Percentiles rank a stretch among this genome's conserved stretches.
phyloP scores from a whole-genome alignment of 805 yeast genomes.

The Teunomyces stri region DNA sequence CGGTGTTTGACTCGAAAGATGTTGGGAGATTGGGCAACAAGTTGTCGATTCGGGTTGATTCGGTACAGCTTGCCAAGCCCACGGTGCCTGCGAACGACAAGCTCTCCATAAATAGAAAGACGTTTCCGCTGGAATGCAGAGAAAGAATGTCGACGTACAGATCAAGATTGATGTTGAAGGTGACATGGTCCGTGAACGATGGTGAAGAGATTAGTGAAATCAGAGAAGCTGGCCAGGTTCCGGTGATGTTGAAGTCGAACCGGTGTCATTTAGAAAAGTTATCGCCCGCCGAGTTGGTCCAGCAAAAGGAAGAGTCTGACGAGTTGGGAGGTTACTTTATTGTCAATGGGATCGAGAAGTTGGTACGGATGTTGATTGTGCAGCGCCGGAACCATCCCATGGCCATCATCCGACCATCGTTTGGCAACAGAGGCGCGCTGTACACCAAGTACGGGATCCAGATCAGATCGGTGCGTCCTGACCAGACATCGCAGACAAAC shows the following conservation, averaged over 20 bases:
- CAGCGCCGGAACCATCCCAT: conserved; percentile 97
- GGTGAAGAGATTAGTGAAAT: conserved; percentile 78
- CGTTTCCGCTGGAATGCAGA: conserved; percentile 79
- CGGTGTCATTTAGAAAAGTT: conserved; percentile 86
- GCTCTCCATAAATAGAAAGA: conserved; percentile 70
- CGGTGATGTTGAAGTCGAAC: conserved; percentile 87
- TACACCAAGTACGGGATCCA: conserved; percentile 91
- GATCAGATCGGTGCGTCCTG: conserved; percentile 91
- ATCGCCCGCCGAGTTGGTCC: conserved; percentile 79
- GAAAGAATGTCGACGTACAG: conserved; percentile 84
- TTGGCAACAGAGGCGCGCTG: conserved; percentile 88
- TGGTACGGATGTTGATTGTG: conserved; percentile 95
- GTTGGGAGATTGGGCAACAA: conserved; percentile 78
- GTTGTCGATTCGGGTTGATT: conserved; percentile 77
- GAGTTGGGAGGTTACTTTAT: conserved; percentile 96
- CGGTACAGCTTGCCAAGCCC: conserved; percentile 85
- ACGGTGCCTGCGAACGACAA: conserved; percentile 68
- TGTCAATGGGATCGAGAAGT: conserved; percentile 94
- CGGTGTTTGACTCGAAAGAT: conserved; percentile 79
- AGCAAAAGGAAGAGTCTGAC: conserved; percentile 83
- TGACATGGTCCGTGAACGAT: conserved; percentile 84
- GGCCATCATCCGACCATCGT: conserved; percentile 95
- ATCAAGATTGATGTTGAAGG: conserved; percentile 72
- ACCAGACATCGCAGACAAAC: conserved; percentile 96
- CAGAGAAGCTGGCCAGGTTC: conserved; percentile 89